Percentiles rank a stretch among this genome's conserved stretches.
These are phyloP conservation scores for Penicillium diatomitis DNA, from an alignment of 495 filamentous ascomycete genomes.

Conservation along the genomic window DNA sequence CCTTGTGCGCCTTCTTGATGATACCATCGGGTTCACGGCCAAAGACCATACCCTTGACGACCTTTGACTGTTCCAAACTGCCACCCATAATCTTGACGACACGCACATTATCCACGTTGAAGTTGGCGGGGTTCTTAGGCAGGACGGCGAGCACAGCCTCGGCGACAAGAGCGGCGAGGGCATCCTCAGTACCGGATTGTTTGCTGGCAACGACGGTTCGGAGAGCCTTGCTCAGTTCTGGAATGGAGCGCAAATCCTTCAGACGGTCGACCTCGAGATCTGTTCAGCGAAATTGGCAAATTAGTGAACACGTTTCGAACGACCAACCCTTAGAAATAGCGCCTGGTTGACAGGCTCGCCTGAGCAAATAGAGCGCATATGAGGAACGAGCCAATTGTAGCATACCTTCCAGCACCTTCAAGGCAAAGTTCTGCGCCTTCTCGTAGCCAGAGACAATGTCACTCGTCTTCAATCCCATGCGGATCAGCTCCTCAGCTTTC, in stretches of 20 bases:
- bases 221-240: slow-evolving; percentile 89
- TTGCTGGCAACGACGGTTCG: slow-evolving; percentile 93
- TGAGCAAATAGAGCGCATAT: too few species aligned
- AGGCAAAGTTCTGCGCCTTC: slow-evolving; percentile 79
- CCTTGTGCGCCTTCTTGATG: slow-evolving; percentile 81
- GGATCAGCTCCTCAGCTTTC: slow-evolving; percentile 92
- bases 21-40: slow-evolving; percentile 81
- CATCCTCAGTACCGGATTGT: slow-evolving; percentile 86
- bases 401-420: slow-evolving; percentile 71
- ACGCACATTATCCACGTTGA: slow-evolving; percentile 98
- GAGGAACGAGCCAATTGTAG: not conserved
- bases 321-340: too few species aligned
- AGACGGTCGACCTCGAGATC: slow-evolving; percentile 89
- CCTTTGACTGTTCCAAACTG: slow-evolving; percentile 80
- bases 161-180: slow-evolving; percentile 75
- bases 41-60: slow-evolving; percentile 99
- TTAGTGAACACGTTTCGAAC: too few species aligned
- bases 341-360: too few species aligned
- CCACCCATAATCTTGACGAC: slow-evolving; percentile 99
- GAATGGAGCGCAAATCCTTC: slow-evolving; percentile 64
- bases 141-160: slow-evolving; percentile 91
- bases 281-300: slow-evolving; percentile 12
- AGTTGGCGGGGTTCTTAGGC: slow-evolving; percentile 94
- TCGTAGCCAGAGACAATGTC: slow-evolving; percentile 96
- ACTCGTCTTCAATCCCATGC: slow-evolving; percentile 92